Conservation (phyloP, 257 asterid species). For the Solanum medicagineum region DNA sequence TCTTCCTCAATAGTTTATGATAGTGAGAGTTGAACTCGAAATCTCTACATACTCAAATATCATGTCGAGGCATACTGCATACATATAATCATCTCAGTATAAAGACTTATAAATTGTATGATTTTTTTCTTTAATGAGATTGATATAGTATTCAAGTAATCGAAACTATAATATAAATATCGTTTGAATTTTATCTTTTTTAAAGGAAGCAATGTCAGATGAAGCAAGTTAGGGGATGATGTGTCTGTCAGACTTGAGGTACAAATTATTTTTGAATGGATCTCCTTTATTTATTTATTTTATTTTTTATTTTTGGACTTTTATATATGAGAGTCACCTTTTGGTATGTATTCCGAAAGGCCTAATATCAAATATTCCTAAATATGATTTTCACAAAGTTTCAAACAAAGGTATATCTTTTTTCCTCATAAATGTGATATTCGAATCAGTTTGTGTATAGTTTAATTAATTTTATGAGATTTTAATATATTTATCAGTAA, state of each 20-base stretch:
- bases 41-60: neutral
- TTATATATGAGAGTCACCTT: neutral
- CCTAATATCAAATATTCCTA: neutral
- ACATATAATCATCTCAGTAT: neutral
- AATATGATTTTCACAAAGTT: too few relatives aligned
- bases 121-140: neutral
- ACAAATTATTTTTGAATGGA: neutral
- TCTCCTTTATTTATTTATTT: neutral
- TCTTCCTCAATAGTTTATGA: neutral
- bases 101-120: neutral
- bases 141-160: neutral
- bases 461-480: too few relatives aligned
- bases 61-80: too few relatives aligned
- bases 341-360: neutral
- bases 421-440: too few relatives aligned
- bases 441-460: too few relatives aligned
- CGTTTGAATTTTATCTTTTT: neutral
- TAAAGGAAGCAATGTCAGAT: neutral
- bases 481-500: too few relatives aligned
- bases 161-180: neutral
- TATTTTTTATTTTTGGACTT: neutral
- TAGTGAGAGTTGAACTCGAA: fast-evolving
- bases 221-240: neutral
- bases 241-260: neutral
- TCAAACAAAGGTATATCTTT: neutral